Conservation (phyloP, 352 stramenopile species). For the Phytophthora kernoviae region DNA sequence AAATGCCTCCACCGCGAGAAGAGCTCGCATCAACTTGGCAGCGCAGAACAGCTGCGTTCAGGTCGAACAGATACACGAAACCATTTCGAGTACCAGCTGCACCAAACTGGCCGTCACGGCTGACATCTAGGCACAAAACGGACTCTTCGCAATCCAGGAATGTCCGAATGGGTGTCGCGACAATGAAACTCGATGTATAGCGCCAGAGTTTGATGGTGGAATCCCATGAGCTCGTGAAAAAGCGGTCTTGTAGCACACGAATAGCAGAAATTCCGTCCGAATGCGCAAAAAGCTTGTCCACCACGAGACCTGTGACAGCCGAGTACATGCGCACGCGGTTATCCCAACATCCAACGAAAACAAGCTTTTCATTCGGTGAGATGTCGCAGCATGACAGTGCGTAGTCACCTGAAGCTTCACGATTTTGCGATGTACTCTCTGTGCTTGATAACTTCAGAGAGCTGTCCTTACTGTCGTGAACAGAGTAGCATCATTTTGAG, state of each 20-base stretch:
- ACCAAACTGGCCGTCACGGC: slow-evolving; percentile 49
- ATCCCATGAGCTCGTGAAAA: slow-evolving; percentile 82
- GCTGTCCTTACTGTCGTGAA: slow-evolving; percentile 78
- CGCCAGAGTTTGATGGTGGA: slow-evolving; percentile 79
- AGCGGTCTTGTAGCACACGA: slow-evolving; percentile 55
- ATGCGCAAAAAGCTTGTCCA: slow-evolving; percentile 73
- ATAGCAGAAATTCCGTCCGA: slow-evolving; percentile 76
- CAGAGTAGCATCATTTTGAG: slow-evolving; percentile 49
- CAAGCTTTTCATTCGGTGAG: slow-evolving; percentile 61
- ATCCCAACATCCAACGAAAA: slow-evolving; percentile 77
- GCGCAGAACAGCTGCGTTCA: slow-evolving; percentile 30
- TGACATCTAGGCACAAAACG: slow-evolving; percentile 71
- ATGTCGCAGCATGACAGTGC: slow-evolving; percentile 76
- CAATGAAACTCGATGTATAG: slow-evolving; percentile 61
- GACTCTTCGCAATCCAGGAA: slow-evolving; percentile 72
- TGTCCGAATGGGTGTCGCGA: slow-evolving; percentile 51
- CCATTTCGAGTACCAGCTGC: slow-evolving; percentile 66
- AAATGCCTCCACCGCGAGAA: slow-evolving; percentile 41
- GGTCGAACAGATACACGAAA: slow-evolving; percentile 55
- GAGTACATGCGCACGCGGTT: slow-evolving; percentile 83
- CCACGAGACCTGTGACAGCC: slow-evolving; percentile 44
- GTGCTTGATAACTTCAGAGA: slow-evolving; percentile 60
- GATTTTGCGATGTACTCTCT: slow-evolving; percentile 29
- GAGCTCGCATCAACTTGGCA: slow-evolving; percentile 45
- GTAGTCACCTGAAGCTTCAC: slow-evolving; percentile 35